Conservation (phyloP, 345 rosid species). For the Linum trigynum region DNA sequence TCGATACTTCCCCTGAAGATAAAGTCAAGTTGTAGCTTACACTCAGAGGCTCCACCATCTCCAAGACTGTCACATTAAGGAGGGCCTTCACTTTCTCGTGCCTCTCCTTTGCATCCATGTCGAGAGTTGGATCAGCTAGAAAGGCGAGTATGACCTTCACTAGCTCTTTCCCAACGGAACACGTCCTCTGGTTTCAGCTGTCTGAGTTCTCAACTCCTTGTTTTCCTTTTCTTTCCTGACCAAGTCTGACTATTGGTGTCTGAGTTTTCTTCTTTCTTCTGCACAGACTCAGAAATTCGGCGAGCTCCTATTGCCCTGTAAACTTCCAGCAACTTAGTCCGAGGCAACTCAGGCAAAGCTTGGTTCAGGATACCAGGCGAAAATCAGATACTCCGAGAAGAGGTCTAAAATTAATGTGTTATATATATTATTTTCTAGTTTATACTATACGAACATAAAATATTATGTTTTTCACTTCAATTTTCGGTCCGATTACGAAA, state of each 20-base stretch:
- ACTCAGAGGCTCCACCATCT: slow-evolving; percentile 29
- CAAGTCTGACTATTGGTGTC: not conserved
- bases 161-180: slow-evolving; percentile 30
- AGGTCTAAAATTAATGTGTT: too few relatives aligned
- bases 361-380: slow-evolving; percentile 66
- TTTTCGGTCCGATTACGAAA: too few relatives aligned
- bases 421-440: too few relatives aligned
- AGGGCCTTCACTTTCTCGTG: slow-evolving; percentile 34
- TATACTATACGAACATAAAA: too few relatives aligned
- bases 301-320: slow-evolving; percentile 52
- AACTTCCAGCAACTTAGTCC: slow-evolving; percentile 30
- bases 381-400: slow-evolving; percentile 8
- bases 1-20: slow-evolving; percentile 29
- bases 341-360: slow-evolving; percentile 34
- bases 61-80: slow-evolving; percentile 22
- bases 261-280: slow-evolving; percentile 14
- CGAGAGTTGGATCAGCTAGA: slow-evolving; percentile 38
- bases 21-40: slow-evolving; percentile 28
- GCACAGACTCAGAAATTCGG: slow-evolving; percentile 39
- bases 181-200: slow-evolving; percentile 15
- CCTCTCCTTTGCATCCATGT: slow-evolving; percentile 41
- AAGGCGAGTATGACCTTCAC: slow-evolving; percentile 50
- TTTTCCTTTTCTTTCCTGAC: too few relatives aligned
- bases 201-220: not conserved
- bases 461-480: too few relatives aligned